These are phyloP conservation scores for Boletales sp. DNA, from an alignment of 768 basidiomycete species.

Conservation along the genomic window DNA sequence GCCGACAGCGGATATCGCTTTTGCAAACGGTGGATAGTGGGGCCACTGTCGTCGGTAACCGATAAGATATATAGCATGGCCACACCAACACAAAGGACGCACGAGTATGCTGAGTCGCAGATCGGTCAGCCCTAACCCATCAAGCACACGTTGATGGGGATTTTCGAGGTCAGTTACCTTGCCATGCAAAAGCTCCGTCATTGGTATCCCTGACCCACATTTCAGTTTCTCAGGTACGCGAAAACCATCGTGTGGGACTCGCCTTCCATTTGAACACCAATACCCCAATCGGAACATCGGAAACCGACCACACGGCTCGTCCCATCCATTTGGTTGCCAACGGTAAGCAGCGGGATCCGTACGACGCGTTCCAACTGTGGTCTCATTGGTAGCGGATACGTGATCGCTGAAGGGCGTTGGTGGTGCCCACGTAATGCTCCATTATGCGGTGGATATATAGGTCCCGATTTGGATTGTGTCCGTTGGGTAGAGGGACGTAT, in stretches of 20 bases:
- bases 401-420: slow-evolving; percentile 3
- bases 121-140: slow-evolving; percentile 15
- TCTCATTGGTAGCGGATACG: slow-evolving; percentile 18
- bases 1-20: slow-evolving; percentile 22
- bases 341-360: slow-evolving; percentile 20
- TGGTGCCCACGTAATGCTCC: slow-evolving; percentile 1
- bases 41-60: slow-evolving; percentile 19
- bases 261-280: slow-evolving; percentile 21
- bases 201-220: slow-evolving; percentile 17
- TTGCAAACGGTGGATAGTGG: slow-evolving; percentile 21
- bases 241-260: not conserved
- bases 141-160: slow-evolving; percentile 18
- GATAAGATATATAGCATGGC: not conserved
- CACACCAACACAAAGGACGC: not conserved
- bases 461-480: slow-evolving; percentile 1
- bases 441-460: not conserved
- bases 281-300: slow-evolving; percentile 20
- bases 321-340: slow-evolving; percentile 19
- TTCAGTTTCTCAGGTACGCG: not conserved
- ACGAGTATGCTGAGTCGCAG: slow-evolving; percentile 23
- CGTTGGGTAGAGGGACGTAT: not conserved
- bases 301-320: slow-evolving; percentile 19
- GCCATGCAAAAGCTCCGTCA: slow-evolving; percentile 22
- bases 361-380: slow-evolving; percentile 19
- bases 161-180: slow-evolving; percentile 18